phyloP scores from a whole-genome alignment of 2,329 filamentous ascomycete species.

The Colletotrichum sp. region DNA sequence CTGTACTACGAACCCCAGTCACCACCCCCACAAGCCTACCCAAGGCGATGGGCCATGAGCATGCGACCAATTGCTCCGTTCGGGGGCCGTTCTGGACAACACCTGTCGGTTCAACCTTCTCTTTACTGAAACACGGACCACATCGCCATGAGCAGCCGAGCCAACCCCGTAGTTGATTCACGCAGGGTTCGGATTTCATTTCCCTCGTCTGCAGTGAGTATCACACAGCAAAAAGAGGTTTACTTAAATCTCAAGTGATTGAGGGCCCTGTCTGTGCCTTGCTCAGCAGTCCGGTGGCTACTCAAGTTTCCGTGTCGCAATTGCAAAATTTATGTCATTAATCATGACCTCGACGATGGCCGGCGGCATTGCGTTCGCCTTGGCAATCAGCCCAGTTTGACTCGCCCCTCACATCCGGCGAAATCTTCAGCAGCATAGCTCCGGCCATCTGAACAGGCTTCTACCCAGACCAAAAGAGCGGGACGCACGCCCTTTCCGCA shows the following conservation, averaged over 20 bases:
- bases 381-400: slow-evolving; percentile 19
- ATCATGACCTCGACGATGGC: neutral
- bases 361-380: slow-evolving; percentile 1
- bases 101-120: slow-evolving; percentile 8
- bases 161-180: neutral
- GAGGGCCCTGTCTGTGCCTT: neutral
- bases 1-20: neutral
- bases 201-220: neutral
- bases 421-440: neutral
- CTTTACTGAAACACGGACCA: neutral
- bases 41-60: neutral
- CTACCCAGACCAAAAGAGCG: neutral
- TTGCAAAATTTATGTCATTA: neutral
- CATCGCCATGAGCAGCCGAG: neutral
- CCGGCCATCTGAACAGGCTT: neutral
- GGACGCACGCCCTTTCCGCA: neutral
- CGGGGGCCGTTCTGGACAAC: neutral
- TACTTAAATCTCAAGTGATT: neutral
- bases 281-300: neutral
- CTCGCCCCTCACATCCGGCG: neutral
- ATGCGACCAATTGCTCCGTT: neutral
- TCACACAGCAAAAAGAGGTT: neutral
- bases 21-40: neutral
- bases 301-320: neutral
- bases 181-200: neutral